A percentile compares a stretch with the other conserved stretches of the same genome.
phyloP scores from a whole-genome alignment of 108 stramenopile genomes.

The Nitzschia inconspicua region DNA sequence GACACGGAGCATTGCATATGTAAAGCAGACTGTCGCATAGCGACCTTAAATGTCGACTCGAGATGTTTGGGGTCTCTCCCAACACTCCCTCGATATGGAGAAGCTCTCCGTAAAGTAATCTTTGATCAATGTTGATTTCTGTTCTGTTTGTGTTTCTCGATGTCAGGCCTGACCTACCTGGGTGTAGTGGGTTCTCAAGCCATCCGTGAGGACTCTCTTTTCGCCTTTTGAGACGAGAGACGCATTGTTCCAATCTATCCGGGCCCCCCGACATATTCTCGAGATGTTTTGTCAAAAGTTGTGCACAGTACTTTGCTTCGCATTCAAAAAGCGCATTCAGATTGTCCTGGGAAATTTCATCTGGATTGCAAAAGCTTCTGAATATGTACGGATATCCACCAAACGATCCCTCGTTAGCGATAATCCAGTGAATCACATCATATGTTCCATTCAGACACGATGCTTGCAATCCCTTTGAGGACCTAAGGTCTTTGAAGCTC shows the following conservation, averaged over 20 bases:
- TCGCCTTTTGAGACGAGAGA: background rate
- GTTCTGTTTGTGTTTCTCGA: background rate
- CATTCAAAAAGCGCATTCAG: background rate
- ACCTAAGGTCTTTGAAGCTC: too few species aligned
- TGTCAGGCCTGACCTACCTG: too few species aligned
- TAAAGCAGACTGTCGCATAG: background rate
- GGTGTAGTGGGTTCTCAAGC: too few species aligned
- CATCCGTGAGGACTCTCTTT: background rate
- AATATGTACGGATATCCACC: constrained; percentile 3
- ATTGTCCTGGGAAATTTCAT: constrained; percentile 4
- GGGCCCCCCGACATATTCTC: background rate
- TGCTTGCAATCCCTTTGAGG: too few species aligned
- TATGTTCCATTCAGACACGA: constrained; percentile 9
- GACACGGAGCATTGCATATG: background rate
- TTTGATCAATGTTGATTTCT: constrained; percentile 1
- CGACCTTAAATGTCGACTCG: background rate
- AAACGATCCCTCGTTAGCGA: background rate
- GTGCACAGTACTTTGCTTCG: constrained; percentile 8
- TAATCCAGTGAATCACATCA: constrained; percentile 14
- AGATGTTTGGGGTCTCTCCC: background rate
- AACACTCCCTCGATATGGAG: background rate
- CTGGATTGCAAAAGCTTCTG: background rate
- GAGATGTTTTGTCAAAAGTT: constrained; percentile 7
- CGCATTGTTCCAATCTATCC: background rate
- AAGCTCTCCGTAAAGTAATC: constrained; percentile 1